Evolutionary conservation across 768 basidiomycete genomes (phyloP), one percentile per base, ranked within the genome.

Genomic region (Amanita fuliginea): DNA sequence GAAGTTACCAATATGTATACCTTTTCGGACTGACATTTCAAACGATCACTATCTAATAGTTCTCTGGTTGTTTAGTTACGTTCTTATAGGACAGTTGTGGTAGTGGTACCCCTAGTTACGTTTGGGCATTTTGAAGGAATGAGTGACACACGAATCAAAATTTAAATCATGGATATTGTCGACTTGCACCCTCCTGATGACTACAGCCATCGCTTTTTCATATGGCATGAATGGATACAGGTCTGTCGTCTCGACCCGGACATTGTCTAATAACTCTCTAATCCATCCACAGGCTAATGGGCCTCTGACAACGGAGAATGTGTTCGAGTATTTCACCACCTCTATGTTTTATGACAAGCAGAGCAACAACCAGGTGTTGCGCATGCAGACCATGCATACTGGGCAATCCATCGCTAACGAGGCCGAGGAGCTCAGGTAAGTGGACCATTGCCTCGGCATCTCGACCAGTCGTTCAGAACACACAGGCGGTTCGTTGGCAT

Each of bases 271-370:
- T 24, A n/a, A n/a, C n/a, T 41, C 40, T 43, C 42, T 54, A 41
- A 49, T 51, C 47, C 34, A 33, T 28, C 14, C 42, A 19, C 62
- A 86, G 80, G 87, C 81, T 4, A 79, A 88, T 54, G 90, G 87
- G 3, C 83, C 83, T 2, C 72, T 93, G 56, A 80, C 83, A 6
- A 63, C 73, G 2, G 78, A 86, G 55, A 87, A 84, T 60, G 89
- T 88, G 45, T 82, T 94, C 54, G 89, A 93, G 49, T 95, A 94
- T 70, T 95, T 95, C 62, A 72, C 84, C 10, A 79, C 79, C 0
- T 92, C 89, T 24, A 91, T 91, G 80, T 94, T 92, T 70, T 95
- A 91, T 62, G 91, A 94, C 67, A 89, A 89, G 64, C 86, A 88
- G 66, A 91, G 86, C 67, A 93, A 85, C 64, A 95, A 95, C 64